Conservation (phyloP, 202 grass and related monocot genomes). For the Carex sylvatica region DNA sequence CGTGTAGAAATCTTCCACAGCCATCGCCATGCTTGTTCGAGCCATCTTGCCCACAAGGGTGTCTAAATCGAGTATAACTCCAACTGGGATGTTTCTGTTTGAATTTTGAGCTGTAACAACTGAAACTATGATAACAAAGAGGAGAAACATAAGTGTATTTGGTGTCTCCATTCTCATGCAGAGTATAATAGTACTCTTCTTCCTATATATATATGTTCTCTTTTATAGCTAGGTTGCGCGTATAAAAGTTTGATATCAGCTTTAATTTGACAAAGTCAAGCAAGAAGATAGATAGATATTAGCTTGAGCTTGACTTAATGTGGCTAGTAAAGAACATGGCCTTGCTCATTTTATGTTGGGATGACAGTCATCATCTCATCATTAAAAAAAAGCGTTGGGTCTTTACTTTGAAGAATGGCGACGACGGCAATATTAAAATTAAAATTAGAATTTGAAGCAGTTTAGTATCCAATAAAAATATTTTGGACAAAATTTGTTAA, state of each 20-base stretch:
- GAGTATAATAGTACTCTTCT: background rate
- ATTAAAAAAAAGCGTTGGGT: too few species aligned
- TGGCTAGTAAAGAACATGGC: too few species aligned
- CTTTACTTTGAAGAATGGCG: too few species aligned
- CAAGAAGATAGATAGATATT: too few species aligned
- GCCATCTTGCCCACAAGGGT: background rate
- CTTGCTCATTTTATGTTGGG: background rate
- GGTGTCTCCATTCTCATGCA: too few species aligned
- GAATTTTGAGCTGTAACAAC: background rate
- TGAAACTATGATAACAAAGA: background rate
- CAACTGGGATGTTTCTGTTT: background rate
- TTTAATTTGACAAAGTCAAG: background rate
- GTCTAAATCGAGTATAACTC: constrained; percentile 26
- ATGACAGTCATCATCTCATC: background rate
- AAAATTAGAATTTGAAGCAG: too few species aligned
- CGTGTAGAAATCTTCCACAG: constrained; percentile 30
- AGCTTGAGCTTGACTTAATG: too few species aligned
- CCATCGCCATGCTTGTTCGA: constrained; percentile 21
- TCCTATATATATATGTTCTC: background rate
- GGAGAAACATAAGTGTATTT: background rate
- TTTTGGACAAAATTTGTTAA: too few species aligned
- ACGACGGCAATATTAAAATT: too few species aligned
- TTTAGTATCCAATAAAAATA: too few species aligned
- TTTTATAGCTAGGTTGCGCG: background rate
- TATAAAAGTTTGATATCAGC: background rate